These are phyloP conservation scores for Houttuynia cordata DNA, from an alignment of 164 flowering plant genomes.

Conservation along the genomic window DNA sequence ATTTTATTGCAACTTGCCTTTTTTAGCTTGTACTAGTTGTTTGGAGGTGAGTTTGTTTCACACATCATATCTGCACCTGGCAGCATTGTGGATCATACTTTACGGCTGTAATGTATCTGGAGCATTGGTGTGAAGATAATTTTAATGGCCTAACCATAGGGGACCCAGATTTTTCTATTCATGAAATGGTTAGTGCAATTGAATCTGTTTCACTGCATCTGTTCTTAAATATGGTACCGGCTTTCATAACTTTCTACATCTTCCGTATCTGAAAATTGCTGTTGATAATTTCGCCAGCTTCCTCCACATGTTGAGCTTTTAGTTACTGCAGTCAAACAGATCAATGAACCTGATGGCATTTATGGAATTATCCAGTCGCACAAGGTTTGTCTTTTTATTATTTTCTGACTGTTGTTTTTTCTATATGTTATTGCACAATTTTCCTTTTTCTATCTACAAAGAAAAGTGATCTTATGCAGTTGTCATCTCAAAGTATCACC, in stretches of 20 bases:
- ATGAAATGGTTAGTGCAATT: constrained; percentile 43
- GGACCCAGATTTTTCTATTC: constrained; percentile 73
- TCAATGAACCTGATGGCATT: constrained; percentile 95
- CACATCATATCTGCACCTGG: constrained; percentile 7
- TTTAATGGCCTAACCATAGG: constrained; percentile 65
- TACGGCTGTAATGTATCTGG: constrained; percentile 84
- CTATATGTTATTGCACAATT: neutral
- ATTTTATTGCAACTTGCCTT: no score
- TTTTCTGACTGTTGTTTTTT: neutral
- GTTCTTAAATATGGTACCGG: neutral
- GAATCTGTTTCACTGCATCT: neutral
- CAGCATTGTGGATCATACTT: constrained; percentile 88
- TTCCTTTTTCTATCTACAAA: neutral
- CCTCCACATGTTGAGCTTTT: constrained; percentile 72
- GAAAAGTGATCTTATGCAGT: constrained; percentile 17
- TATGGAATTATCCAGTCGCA: constrained; percentile 92
- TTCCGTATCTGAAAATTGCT: neutral
- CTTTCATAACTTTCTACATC: no score
- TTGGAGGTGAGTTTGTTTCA: neutral
- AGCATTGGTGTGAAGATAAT: constrained; percentile 94
- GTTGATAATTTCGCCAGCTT: constrained; percentile 28
- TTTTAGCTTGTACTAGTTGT: neutral
- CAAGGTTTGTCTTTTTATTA: constrained; percentile 60
- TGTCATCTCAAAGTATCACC: constrained; percentile 72
- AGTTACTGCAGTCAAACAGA: constrained; percentile 68